Percentiles rank a stretch among this genome's conserved stretches.
These are phyloP conservation scores for Clavariopsis aquatica DNA, from an alignment of 495 filamentous ascomycete genomes.

Conservation along the genomic window DNA sequence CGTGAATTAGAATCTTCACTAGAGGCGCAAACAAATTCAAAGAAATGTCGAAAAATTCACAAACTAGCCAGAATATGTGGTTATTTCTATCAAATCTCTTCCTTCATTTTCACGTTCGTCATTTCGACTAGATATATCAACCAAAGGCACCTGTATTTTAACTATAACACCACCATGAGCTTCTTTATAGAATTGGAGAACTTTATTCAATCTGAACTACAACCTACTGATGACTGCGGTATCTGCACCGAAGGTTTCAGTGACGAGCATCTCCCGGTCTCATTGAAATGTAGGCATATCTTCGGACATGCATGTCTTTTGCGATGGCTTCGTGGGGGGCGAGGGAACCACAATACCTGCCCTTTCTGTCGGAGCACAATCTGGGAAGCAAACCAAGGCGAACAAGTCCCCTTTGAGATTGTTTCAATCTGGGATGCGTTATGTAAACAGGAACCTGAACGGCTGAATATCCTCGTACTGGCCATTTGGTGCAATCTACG, in stretches of 20 bases:
- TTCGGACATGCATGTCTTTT: slow-evolving; percentile 19
- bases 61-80: not conserved
- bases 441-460: not conserved
- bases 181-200: not conserved
- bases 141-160: not conserved
- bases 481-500: not conserved
- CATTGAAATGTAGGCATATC: slow-evolving; percentile 15
- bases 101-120: too few relatives aligned
- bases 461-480: slow-evolving; percentile 9
- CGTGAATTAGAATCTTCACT: not conserved
- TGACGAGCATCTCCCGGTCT: slow-evolving; percentile 11
- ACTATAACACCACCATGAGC: not conserved
- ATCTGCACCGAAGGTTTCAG: slow-evolving; percentile 12
- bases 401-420: not conserved
- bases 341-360: slow-evolving; percentile 7
- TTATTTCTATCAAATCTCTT: too few relatives aligned
- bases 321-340: slow-evolving; percentile 12
- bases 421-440: slow-evolving; percentile 12
- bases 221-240: slow-evolving; percentile 6
- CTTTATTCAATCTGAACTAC: not conserved
- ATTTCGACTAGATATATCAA: too few relatives aligned
- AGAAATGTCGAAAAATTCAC: not conserved
- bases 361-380: slow-evolving; percentile 11
- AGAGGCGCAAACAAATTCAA: not conserved
- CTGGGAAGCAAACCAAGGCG: not conserved